Conservation (phyloP, 192 early-diverging fungal species). For the Gamsiella multidivaricata region DNA sequence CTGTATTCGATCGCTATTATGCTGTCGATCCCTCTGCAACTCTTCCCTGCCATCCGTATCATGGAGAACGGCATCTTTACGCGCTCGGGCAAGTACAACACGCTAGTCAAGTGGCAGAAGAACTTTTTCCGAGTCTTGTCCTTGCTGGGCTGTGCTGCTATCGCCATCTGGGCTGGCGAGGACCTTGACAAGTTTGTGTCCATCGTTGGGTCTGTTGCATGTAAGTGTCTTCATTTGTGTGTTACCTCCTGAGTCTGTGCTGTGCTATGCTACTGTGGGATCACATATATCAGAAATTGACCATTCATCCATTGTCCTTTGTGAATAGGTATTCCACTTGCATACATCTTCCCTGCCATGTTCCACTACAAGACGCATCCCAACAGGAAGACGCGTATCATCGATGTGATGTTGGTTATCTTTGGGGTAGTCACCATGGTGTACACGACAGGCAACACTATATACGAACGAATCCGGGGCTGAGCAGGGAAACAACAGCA, state of each 20-base stretch:
- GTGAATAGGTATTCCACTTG: conserved; percentile 67
- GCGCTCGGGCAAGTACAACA: conserved; percentile 82
- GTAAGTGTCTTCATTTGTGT: conserved; percentile 13
- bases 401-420: conserved; percentile 70
- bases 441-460: conserved; percentile 85
- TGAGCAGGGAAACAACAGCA: too few relatives aligned
- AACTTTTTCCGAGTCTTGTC: conserved; percentile 81
- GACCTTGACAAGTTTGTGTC: conserved; percentile 87
- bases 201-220: conserved; percentile 48
- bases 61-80: conserved; percentile 88
- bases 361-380: conserved; percentile 83
- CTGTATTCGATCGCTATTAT: conserved; percentile 94
- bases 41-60: conserved; percentile 95
- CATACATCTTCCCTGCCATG: conserved; percentile 88
- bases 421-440: conserved; percentile 79
- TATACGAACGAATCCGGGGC: conserved; percentile 66
- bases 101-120: conserved; percentile 86
- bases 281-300: too few relatives aligned
- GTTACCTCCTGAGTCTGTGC: neutral
- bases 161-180: conserved; percentile 81
- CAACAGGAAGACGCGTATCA: conserved; percentile 55
- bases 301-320: neutral
- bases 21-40: conserved; percentile 90
- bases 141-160: conserved; percentile 72
- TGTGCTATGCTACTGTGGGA: too few relatives aligned